Conservation (phyloP, 768 basidiomycete genomes). For the Melanogaster broomeanus region DNA sequence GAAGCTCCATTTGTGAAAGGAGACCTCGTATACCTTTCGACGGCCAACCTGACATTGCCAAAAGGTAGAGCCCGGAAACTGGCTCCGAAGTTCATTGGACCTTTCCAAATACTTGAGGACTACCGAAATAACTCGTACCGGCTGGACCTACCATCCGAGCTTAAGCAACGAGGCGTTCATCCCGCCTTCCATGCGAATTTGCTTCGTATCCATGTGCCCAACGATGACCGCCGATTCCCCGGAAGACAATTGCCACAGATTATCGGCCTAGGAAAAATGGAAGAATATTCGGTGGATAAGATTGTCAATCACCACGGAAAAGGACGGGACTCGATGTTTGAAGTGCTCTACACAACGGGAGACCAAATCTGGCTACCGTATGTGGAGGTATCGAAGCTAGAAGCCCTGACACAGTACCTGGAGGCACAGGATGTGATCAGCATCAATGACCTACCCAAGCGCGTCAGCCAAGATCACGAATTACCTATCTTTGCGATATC, state of each 20-base stretch:
- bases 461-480: no score
- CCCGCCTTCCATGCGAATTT: slow-evolving; percentile 34
- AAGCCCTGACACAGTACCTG: no score
- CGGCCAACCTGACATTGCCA: slow-evolving; percentile 35
- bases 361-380: no score
- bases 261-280: slow-evolving; percentile 15
- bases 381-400: no score
- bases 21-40: slow-evolving; percentile 36
- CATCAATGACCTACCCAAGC: no score
- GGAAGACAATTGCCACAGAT: slow-evolving; percentile 26
- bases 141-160: slow-evolving; percentile 29
- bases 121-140: slow-evolving; percentile 20
- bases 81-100: slow-evolving; percentile 38
- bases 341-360: no score
- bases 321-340: no score
- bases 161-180: slow-evolving; percentile 30
- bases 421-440: no score
- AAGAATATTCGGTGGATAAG: slow-evolving; percentile 36
- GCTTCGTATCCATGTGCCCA: slow-evolving; percentile 32
- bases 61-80: slow-evolving; percentile 33
- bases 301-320: no score
- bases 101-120: slow-evolving; percentile 25
- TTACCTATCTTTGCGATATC: no score
- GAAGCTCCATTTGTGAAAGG: slow-evolving; percentile 21
- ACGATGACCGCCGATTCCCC: slow-evolving; percentile 36